Base-by-base conservation (phyloP, 768 basidiomycete species). In the Russula emetica region DNA sequence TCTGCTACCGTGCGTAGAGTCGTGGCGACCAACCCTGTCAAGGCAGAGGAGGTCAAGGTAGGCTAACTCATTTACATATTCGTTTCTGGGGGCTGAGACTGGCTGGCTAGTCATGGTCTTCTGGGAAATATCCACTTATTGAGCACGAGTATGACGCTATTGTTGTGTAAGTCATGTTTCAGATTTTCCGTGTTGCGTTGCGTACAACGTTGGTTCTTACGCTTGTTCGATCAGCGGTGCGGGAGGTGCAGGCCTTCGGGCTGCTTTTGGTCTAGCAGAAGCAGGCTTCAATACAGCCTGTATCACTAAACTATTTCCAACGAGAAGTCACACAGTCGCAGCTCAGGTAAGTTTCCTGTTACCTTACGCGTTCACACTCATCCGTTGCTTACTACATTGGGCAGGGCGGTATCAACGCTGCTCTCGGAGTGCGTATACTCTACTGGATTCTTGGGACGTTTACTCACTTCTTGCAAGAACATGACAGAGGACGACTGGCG, bases 401-500 rank as follows among this genome's bases (percentile, higher is more conserved):
- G 3, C 66, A 94, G 88, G 97, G 97, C 70, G 97, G 97, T 74
- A 94, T 99, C 75, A 99, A 99, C 78, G 97, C 94, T 71, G 94
- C 94, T 59, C 84, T 97, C 58, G 94, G 94, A 69, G 92, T 94
- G 74, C 70, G 86, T 80, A 45, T 22, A 20, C n/a, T 44, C 7
- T 16, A 44, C 36, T 5, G 14, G 18, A 51, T 52, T n/a, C 20
- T 49, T n/a, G 26, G 20, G 18, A 55, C 10, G 24, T 49, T n/a
- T 9, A 26, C 55, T 69, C 58, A 60, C 55, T 2, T 56, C 13
- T 45, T 24, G 40, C 53, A 73, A 93, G 87, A 97, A 98, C 79
- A 95, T 98, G 94, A 97, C 94, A 5, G 97, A 99, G 78, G 97
- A 98, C 72, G 94, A 98, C 74, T 98, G 95, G 94, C 80, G 94